Base-by-base conservation (phyloP, 2,329 filamentous ascomycete species). In the Calonectria pseudoturangicola region DNA sequence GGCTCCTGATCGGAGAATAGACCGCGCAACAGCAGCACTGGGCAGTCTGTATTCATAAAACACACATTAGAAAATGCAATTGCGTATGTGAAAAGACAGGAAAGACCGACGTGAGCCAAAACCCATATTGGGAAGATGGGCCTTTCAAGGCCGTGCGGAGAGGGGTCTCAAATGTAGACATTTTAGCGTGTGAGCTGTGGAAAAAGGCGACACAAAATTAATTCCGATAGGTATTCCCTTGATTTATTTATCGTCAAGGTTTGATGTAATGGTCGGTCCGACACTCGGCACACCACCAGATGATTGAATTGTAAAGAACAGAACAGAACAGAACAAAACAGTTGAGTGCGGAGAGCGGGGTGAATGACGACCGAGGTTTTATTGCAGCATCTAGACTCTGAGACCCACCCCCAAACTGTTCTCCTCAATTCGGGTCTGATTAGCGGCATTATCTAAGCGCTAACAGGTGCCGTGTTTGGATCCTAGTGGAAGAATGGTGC, bases 31-130 rank as follows among this genome's bases (percentile, higher is more conserved):
- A 27, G 69, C 50, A 1, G 69, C 69, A 41, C 69, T 71, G 5
- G 69, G 69, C 12, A 71, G 25, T 8, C 69, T 71, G 33, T 7
- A 62, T 18, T 12, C 21, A 30, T 12, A 27, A 56, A 41, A 43
- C 3, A 21, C 21, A 27, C 41, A 33, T 60, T 39, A 60, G 15
- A 33, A 21, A 36, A n/a, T 27, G 9, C 36, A 10, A 51, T 64
- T 21, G 16, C 25, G 4, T 8, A 16, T 25, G 30, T 33, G 36
- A n/a, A 48, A 18, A 15, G 3, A 18, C 16, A 6, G 28, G 41
- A 21, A 41, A 60, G 7, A 71, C 63, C 39, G 12, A 71, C 69
- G 69, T 71, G 54, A 71, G 69, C 69, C 69, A 71, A 27, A 71
- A 71, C 4, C 69, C 69, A 47, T 45, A 67, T 15, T 66, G 62